Conservation (phyloP, 768 basidiomycete genomes). For the Trametes villosa region DNA sequence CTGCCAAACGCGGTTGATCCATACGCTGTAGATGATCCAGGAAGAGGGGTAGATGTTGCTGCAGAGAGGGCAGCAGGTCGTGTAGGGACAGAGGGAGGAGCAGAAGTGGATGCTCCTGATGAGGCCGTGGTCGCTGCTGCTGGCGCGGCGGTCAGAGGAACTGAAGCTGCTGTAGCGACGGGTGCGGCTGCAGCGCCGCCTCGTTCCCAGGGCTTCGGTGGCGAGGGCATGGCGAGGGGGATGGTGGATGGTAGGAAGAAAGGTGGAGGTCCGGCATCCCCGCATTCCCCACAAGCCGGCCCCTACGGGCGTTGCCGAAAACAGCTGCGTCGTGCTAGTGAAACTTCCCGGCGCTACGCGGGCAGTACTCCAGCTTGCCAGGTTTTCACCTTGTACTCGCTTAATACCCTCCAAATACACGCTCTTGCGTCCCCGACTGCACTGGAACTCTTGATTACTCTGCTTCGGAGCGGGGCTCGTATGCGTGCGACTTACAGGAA, state of each 20-base stretch:
- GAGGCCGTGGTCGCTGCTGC: constrained; percentile 22
- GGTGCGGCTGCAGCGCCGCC: constrained; percentile 43
- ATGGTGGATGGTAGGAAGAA: constrained; percentile 16
- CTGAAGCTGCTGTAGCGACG: constrained; percentile 28
- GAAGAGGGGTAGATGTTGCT: constrained; percentile 34
- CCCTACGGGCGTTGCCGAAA: not conserved
- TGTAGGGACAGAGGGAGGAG: constrained; percentile 55
- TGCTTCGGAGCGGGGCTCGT: no score
- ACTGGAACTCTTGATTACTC: no score
- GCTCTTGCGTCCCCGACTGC: no score
- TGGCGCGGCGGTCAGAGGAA: constrained; percentile 22
- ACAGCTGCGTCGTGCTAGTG: no score
- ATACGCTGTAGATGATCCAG: constrained; percentile 29
- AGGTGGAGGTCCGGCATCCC: not conserved
- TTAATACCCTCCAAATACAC: no score
- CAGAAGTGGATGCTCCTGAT: constrained; percentile 24
- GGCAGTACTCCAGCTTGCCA: no score
- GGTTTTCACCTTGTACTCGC: no score
- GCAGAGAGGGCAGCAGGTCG: constrained; percentile 57
- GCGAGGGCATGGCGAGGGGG: constrained; percentile 63
- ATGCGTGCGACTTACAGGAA: no score
- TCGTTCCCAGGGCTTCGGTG: constrained; percentile 91
- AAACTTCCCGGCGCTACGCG: no score
- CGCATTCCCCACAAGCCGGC: not conserved
- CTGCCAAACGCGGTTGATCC: constrained; percentile 22